Base-by-base conservation (phyloP, 2,329 filamentous ascomycete genomes). In the Aspergillus sp. region DNA sequence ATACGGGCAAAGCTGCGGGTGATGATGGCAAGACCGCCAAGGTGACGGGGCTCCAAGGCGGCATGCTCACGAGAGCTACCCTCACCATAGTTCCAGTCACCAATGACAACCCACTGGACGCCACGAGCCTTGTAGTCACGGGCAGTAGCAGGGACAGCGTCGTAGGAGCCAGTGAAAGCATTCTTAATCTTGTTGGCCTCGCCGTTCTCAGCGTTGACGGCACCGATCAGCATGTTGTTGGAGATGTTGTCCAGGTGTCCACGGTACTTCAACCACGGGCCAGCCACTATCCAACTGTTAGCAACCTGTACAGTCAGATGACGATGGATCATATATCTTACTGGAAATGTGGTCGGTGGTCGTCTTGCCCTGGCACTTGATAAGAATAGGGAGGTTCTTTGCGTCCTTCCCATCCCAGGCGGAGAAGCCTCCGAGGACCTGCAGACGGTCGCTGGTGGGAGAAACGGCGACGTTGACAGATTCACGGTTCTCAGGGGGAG, bases 41-140 rank as follows among this genome's bases (percentile, higher is more conserved):
- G 80, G 72, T 96, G 89, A 62, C 91, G 81, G 60, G 91, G 91
- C 74, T 98, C 89, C 42, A 98, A 79, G 65, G 91, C 91, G 51
- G 91, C 91, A 64, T 98, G 91, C 74, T 98, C 91, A 75, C 91
- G 86, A 43, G 91, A 96, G 61, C 78, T 85, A 52, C 91, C 91
- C 71, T 98, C 91, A 48, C 91, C 91, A 69, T 96, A 96, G 76
- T 98, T 98, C 86, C 86, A 96, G 76, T 96, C 91, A 71, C 91
- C 91, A 58, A 98, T 68, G 47, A 98, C 91, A 58, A 95, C 88
- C 91, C 91, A 98, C 68, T 80, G 78, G 64, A 96, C 81, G 40
- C 86, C 86, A 71, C 91, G 88, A 64, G 81, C 78, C 82, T 98
- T 98, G 80, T 96, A 96, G 71, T 94, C 86, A 73, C 89, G 86